These are phyloP conservation scores for Suillus cothurnatus DNA, from an alignment of 768 basidiomycete species.

Conservation along the genomic window DNA sequence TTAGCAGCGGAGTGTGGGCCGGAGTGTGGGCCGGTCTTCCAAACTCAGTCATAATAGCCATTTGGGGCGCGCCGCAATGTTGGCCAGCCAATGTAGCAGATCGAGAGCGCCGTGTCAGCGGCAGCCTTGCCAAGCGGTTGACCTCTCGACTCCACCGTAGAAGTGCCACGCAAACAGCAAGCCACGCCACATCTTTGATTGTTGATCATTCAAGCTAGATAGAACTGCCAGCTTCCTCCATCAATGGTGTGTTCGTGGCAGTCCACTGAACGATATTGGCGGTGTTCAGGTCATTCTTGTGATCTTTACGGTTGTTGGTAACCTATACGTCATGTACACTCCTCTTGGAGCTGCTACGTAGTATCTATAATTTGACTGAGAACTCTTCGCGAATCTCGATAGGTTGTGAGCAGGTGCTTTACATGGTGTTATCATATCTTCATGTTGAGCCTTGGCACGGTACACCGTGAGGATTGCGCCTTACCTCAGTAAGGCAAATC, in stretches of 20 bases:
- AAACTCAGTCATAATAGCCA: constrained; percentile 20
- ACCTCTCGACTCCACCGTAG: not conserved
- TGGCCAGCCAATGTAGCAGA: not conserved
- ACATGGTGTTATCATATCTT: not conserved
- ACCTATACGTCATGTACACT: not conserved
- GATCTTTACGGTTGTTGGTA: not conserved
- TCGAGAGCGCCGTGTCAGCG: not conserved
- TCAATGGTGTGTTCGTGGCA: not conserved
- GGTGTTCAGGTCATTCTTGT: not conserved
- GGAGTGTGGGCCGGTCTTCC: not conserved
- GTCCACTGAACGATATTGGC: not conserved
- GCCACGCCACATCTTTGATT: not conserved
- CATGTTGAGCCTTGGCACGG: not conserved
- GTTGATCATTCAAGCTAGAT: not conserved
- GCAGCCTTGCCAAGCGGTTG: not conserved
- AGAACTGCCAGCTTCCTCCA: not conserved
- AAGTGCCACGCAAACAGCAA: not conserved
- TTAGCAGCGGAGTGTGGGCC: not conserved
- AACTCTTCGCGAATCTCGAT: not conserved
- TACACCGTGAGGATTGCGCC: not conserved
- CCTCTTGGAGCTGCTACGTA: not conserved
- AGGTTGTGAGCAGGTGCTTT: not conserved
- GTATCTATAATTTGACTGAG: not conserved
- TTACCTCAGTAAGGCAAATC: not conserved
- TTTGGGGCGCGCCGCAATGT: constrained; percentile 22